Base-by-base conservation (phyloP, 2,329 filamentous ascomycete species). In the Ophiostoma himal-ulmi region DNA sequence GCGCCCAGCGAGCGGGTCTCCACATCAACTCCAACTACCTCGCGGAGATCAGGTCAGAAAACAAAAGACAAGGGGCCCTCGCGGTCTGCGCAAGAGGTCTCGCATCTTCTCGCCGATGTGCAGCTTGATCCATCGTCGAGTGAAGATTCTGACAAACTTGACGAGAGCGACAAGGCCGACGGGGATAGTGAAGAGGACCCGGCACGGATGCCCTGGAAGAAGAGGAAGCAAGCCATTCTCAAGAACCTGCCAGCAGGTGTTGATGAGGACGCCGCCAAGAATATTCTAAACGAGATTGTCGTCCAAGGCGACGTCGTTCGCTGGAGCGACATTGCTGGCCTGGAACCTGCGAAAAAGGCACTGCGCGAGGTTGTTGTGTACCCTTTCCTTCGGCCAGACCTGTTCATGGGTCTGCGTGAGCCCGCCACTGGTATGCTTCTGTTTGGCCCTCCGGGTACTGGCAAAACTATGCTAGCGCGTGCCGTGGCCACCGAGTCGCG, bases 301-400 rank as follows among this genome's bases (percentile, higher is more conserved):
- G 90, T 98, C 17, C 88, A 94, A 73, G 95, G 95, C 7, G 95
- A 99, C 75, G 91, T 96, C 77, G 95, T 99, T 1, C 92, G 91
- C 75, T 99, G 95, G 95, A 86, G 88, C 67, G 95, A 99, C 77
- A 91, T 99, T 70, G 94, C 95, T 0, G 95, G 95, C 0, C 82
- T 99, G 4, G 92, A 97, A 68, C 86, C 91, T 69, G 95, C 95
- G 44, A 99, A 99, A 78, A 92, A 89, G 70, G 94, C 95, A 0
- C 82, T 99, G 68, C 94, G 96, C 76, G 95, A 99, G 80, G 93
- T 93, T 0, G 95, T 99, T 1, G 94, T 99, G 1, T 99, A 99
- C 76, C 95, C 95, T 0, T 98, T 99, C 78, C 82, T 99, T 13
- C 90, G 95, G 1, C 95, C 95, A 1, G 95, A 99, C 79, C 82